phyloP scores from a whole-genome alignment of 1,284 basidiomycete species.

The Fomitopsis palustris region DNA sequence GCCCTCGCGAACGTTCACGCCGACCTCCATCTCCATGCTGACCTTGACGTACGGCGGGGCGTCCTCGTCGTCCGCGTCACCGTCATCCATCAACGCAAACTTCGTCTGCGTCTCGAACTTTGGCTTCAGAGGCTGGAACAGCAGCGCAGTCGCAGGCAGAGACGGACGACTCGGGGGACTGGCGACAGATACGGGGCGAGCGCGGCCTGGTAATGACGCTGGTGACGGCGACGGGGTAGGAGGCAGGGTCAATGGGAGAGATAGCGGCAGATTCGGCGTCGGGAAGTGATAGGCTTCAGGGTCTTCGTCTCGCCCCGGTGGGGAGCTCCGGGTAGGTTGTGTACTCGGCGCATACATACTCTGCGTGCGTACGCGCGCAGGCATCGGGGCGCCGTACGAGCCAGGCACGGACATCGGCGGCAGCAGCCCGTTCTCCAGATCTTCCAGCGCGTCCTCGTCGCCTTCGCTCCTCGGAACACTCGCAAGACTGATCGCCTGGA shows the following conservation, averaged over 20 bases:
- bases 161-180: not conserved
- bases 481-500: constrained; percentile 8
- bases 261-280: not conserved
- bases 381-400: constrained; percentile 15
- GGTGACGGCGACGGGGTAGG: constrained; percentile 1
- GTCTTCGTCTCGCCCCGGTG: not conserved
- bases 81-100: constrained; percentile 18
- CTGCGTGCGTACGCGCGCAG: constrained; percentile 25
- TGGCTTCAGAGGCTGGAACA: constrained; percentile 21
- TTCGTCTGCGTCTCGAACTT: constrained; percentile 16
- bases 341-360: constrained; percentile 22
- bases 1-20: not conserved
- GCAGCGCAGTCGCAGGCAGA: constrained; percentile 15
- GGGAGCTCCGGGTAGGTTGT: constrained; percentile 4
- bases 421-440: constrained; percentile 16
- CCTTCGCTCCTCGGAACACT: not conserved
- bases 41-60: not conserved
- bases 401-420: constrained; percentile 2
- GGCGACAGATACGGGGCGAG: not conserved
- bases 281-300: not conserved
- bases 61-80: constrained; percentile 10
- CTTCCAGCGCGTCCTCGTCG: constrained; percentile 16
- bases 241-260: constrained; percentile 7
- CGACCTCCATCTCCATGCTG: not conserved
- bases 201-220: not conserved